Evolutionary conservation across 495 filamentous ascomycete genomes (phyloP), one percentile per base, ranked within the genome.

Genomic region (Parmelia sp.): DNA sequence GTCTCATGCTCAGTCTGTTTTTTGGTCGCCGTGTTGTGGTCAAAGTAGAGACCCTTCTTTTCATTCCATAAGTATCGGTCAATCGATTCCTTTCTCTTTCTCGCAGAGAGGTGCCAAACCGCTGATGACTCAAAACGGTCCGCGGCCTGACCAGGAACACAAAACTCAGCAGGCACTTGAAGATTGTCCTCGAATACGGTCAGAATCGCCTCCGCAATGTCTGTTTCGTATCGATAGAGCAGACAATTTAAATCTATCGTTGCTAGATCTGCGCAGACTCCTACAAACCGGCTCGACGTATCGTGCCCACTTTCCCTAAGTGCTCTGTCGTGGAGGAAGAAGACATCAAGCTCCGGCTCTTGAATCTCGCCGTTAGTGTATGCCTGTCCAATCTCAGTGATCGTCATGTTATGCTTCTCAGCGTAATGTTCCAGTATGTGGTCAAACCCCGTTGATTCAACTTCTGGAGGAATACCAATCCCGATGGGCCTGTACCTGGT

Each of bases 261-360:
- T 23, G 91, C 94, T 31, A 97, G 79, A 70, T 97, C 84, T 19
- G 89, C 94, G 70, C 88, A 92, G 29, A 94, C 82, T 23, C 86
- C 85, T 74, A 97, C 94, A 1, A 98, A 80, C 31, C 94, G 90
- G 73, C 97, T 97, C 33, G 89, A 88, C 9, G 92, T 97, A 73
- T 98, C 94, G 72, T 98, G 94, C 27, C 94, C 94, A n/a, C 92
- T 96, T 72, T 97, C 94, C 56, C 94, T 87, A 27, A 97, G 91
- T 10, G 90, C 91, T 57, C 95, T 86, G 73, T 98, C 95, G 71
- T 98, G 94, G 69, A 95, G 76, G 78, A 96, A 97, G 72, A 96
- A 98, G 33, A 91, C 85, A 71, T 98, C 94, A 14, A 98, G 80
- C 45, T 92, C 88, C 3, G 92, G 92, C 76, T 97, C 94, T 57